Evolutionary conservation across 176 grass and related monocot species (phyloP), one percentile per base, ranked within the genome.

Genomic region (Paspalum notatum): DNA sequence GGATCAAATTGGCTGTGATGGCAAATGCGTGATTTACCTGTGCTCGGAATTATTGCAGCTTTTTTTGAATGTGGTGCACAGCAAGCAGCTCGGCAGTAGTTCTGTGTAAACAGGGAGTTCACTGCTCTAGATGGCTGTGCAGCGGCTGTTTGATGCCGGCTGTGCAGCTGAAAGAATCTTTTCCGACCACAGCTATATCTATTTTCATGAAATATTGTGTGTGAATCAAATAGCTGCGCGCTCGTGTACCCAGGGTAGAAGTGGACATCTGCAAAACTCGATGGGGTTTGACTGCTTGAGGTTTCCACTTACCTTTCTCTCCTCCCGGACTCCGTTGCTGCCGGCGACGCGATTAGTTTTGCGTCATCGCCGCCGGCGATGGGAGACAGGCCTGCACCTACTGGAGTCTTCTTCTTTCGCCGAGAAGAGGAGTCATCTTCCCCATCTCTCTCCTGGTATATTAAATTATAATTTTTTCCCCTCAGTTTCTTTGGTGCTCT

Each of bases 121-220:
- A n/a, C n/a, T n/a, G n/a, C n/a, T n/a, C n/a, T n/a, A n/a, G n/a
- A n/a, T n/a, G n/a, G n/a, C n/a, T n/a, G n/a, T n/a, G n/a, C n/a
- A n/a, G n/a, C n/a, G n/a, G n/a, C n/a, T n/a, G n/a, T n/a, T n/a
- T n/a, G n/a, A n/a, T n/a, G n/a, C n/a, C n/a, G n/a, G n/a, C n/a
- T n/a, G n/a, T n/a, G n/a, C n/a, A n/a, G n/a, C n/a, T n/a, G n/a
- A n/a, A n/a, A n/a, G n/a, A n/a, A n/a, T n/a, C n/a, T 37, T 90
- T 87, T 41, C 77, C 27, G 2, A 85, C 91, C 49, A 76, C 87
- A n/a, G 0, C 80, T 97, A 39, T 53, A 81, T 38, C 63, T 97
- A 60, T 25, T 70, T 85, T 97, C 92, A n/a, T n/a, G n/a, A n/a
- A n/a, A n/a, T n/a, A n/a, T n/a, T n/a, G n/a, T 51, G 87, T 85